Evolutionary conservation across 805 yeast genomes (phyloP), one percentile per base, ranked within the genome.

Genomic region (Wickerhamiella bombiphila): DNA sequence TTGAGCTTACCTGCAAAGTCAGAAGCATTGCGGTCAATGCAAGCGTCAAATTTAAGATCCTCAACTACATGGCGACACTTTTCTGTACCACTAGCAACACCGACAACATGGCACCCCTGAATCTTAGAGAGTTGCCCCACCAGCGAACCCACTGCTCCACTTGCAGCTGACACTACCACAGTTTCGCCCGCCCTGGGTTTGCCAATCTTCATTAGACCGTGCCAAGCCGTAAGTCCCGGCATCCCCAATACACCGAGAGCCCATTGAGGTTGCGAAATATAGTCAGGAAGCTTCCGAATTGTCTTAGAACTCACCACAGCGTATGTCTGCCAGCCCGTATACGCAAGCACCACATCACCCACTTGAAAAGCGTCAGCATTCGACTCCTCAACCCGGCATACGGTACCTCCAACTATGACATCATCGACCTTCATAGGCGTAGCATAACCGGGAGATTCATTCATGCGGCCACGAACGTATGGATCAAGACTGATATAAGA

Each of bases 141-240:
- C 34, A 65, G 56, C 19, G 72, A 65, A 11, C 82, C 82, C n/a
- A 76, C 76, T n/a, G 80, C 80, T 42, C 83, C 83, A 5, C 76
- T 68, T 11, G 82, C 82, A 40, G 80, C 81, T 15, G 76, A 68
- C 32, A 76, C 59, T 32, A 74, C 56, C 45, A 70, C 61, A 5
- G 64, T 59, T 48, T 73, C 72, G 20, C 57, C 61, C 35, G 54
- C 60, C 38, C 57, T 51, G 40, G 72, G 53, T 32, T 63, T 56
- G n/a, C 73, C 74, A 39, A 71, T 63, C 29, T 65, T 64, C 42
- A 52, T 57, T 39, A 73, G 61, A 9, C 74, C 74, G 44, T 67
- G 59, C 58, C 71, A 74, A 1, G 81, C 79, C 21, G 82, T 75
- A 42, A 74, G 46, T 0, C 76, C 69, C 8, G 80, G 73, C 42